phyloP scores from a whole-genome alignment of 2,329 filamentous ascomycete genomes.

The Phyllosticta citribraziliensis region DNA sequence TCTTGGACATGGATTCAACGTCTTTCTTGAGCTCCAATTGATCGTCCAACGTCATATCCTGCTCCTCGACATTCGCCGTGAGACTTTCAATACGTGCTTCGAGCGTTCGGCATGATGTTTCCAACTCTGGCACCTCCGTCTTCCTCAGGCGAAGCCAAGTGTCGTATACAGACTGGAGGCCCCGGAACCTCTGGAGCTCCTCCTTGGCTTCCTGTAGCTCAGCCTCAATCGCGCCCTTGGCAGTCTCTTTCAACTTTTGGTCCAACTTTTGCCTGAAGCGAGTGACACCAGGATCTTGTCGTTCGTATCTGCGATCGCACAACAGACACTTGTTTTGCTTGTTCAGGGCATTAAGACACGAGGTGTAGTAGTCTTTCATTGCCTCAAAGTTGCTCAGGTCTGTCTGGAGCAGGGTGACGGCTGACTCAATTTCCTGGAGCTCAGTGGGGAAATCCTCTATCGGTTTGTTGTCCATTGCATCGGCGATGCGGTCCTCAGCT shows the following conservation, averaged over 20 bases:
- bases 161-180: conserved; percentile 53
- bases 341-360: conserved; percentile 56
- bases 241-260: neutral
- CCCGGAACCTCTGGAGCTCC: conserved; percentile 50
- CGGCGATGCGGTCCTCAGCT: conserved; percentile 52
- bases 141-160: conserved; percentile 58
- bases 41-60: conserved; percentile 58
- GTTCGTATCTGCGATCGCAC: conserved; percentile 60
- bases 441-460: conserved; percentile 39
- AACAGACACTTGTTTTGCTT: conserved; percentile 65
- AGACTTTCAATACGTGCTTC: conserved; percentile 28
- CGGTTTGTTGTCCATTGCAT: conserved; percentile 16
- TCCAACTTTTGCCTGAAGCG: conserved; percentile 55
- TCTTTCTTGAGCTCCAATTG: conserved; percentile 58
- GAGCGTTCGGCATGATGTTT: conserved; percentile 51
- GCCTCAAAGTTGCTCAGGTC: conserved; percentile 61
- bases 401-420: conserved; percentile 45
- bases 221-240: conserved; percentile 27
- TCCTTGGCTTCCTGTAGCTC: conserved; percentile 43
- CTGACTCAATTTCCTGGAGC: conserved; percentile 41
- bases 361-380: conserved; percentile 60
- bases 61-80: conserved; percentile 41
- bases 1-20: conserved; percentile 65
- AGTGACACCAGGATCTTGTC: conserved; percentile 47
- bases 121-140: conserved; percentile 59